Conservation (phyloP, 192 early-diverging fungal genomes). For the Podila clonocystis region DNA sequence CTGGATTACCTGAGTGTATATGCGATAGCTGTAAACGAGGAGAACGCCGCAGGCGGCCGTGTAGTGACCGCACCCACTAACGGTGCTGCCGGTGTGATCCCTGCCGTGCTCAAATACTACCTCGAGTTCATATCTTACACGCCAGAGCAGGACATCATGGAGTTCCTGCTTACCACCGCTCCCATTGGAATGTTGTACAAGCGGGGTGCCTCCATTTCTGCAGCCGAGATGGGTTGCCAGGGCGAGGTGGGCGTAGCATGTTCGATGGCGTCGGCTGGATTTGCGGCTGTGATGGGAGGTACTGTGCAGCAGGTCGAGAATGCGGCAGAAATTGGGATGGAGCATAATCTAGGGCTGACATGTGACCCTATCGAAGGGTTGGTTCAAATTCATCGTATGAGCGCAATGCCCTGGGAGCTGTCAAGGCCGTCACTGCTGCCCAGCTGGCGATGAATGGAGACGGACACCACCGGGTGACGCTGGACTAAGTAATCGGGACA, state of each 20-base stretch:
- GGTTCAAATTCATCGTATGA: conserved; percentile 97
- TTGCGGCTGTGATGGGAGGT: conserved; percentile 96
- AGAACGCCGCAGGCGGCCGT: conserved; percentile 84
- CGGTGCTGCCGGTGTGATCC: conserved; percentile 94
- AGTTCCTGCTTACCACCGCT: conserved; percentile 91
- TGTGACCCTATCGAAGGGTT: conserved; percentile 92
- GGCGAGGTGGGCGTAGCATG: conserved; percentile 98
- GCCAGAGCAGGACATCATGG: conserved; percentile 85
- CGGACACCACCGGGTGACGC: conserved; percentile 87
- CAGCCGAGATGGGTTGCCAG: conserved; percentile 97
- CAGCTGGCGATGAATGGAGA: conserved; percentile 95
- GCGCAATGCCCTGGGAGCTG: conserved; percentile 91
- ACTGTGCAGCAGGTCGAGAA: conserved; percentile 90
- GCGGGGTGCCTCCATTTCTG: conserved; percentile 91
- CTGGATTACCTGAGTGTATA: conserved; percentile 93
- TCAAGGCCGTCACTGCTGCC: conserved; percentile 96
- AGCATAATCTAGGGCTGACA: conserved; percentile 83
- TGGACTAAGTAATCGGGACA: conserved; percentile 95
- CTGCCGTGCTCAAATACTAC: conserved; percentile 94
- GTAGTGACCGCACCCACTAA: conserved; percentile 96
- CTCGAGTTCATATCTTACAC: conserved; percentile 91
- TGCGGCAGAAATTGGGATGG: conserved; percentile 97
- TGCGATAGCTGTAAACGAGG: conserved; percentile 98
- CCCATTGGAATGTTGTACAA: conserved; percentile 98
- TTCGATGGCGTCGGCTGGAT: conserved; percentile 94